A percentile compares a stretch with the other conserved stretches of the same genome.
Evolutionary conservation across 768 basidiomycete species (phyloP).

Genomic region (Xerocomus potaroensis): DNA sequence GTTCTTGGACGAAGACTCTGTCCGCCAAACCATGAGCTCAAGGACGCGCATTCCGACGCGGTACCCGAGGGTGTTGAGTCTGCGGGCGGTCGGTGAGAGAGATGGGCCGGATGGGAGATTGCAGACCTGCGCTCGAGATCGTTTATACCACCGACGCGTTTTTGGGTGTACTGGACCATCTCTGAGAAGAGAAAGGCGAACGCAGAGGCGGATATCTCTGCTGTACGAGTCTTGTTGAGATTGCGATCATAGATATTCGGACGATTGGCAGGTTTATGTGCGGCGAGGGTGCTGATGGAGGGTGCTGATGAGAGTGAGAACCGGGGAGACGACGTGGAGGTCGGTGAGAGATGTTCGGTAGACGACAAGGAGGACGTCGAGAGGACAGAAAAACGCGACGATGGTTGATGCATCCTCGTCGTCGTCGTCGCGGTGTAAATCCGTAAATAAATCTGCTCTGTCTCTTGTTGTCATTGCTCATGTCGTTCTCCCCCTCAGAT

Average conservation of each 20-base stretch:
- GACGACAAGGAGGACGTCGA: constrained; percentile 35
- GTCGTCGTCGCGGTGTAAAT: constrained; percentile 7
- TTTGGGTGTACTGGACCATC: constrained; percentile 93
- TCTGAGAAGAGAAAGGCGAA: constrained; percentile 93
- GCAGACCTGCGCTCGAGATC: constrained; percentile 89
- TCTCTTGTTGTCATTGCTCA: neutral
- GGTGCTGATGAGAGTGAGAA: constrained; percentile 63
- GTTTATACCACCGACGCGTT: constrained; percentile 88
- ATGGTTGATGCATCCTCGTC: constrained; percentile 57
- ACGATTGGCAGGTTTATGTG: constrained; percentile 39
- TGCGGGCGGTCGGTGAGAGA: constrained; percentile 28
- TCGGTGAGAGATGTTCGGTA: constrained; percentile 48
- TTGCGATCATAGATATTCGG: constrained; percentile 87
- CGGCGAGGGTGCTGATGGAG: constrained; percentile 39
- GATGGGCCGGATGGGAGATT: neutral
- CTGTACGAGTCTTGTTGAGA: constrained; percentile 79
- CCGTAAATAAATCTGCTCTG: too few species aligned
- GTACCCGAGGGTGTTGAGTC: constrained; percentile 90
- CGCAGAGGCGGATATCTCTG: constrained; percentile 80
- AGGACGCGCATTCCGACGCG: constrained; percentile 85
- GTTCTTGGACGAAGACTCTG: constrained; percentile 74
- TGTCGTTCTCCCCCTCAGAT: constrained; percentile 45
- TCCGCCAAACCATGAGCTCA: constrained; percentile 79
- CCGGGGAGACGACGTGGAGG: constrained; percentile 51
- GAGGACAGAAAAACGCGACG: constrained; percentile 64